Evolutionary conservation across 495 filamentous ascomycete species (phyloP).

Genomic region (Oidiodendron maius): DNA sequence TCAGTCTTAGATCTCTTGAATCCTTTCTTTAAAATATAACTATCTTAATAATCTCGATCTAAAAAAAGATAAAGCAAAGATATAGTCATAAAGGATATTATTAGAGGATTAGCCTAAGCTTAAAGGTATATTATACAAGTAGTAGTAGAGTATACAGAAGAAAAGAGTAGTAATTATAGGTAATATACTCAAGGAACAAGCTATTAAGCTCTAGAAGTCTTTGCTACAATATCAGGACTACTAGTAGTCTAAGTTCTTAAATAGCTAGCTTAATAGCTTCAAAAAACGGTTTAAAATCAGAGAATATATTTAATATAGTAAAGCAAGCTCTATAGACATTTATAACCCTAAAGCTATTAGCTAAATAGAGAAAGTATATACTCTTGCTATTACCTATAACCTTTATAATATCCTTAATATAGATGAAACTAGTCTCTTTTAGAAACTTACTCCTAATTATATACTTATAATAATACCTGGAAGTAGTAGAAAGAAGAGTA

Average conservation of each 20-base stretch:
- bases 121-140: conserved; percentile 15
- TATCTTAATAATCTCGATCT: background rate
- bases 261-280: conserved; percentile 24
- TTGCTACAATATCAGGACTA: conserved; percentile 17
- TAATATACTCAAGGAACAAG: conserved; percentile 16
- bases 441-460: conserved; percentile 20
- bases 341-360: background rate
- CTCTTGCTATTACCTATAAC: conserved; percentile 18
- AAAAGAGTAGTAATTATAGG: conserved; percentile 9
- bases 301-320: conserved; percentile 6
- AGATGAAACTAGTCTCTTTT: conserved; percentile 26
- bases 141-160: conserved; percentile 13
- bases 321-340: conserved; percentile 8
- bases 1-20: background rate
- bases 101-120: conserved; percentile 17
- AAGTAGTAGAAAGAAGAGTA: conserved; percentile 15
- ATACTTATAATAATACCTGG: conserved; percentile 13
- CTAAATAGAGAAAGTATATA: conserved; percentile 12
- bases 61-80: background rate
- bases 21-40: background rate
- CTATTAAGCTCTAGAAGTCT: conserved; percentile 16
- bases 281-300: conserved; percentile 17
- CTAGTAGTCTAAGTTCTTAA: conserved; percentile 20
- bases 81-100: background rate
- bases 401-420: conserved; percentile 27